Evolutionary conservation across 129 eudicot genomes (phyloP), one percentile per base, ranked within the genome.

Genomic region (Scalesia atractyloides): DNA sequence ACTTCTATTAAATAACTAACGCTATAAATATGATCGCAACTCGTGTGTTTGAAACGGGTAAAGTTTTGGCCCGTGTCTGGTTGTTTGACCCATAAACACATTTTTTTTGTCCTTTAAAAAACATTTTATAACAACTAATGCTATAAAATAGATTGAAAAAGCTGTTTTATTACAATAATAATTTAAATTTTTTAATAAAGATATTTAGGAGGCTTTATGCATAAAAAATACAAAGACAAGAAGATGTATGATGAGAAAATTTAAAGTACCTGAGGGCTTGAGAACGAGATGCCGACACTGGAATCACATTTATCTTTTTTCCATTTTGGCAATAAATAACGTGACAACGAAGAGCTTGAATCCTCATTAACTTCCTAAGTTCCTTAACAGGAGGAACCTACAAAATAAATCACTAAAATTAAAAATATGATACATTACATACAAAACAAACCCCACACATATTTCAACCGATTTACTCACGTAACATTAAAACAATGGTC

Each of bases 331-430:
- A 95, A 84, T 83, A 86, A 70, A 95, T 75, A 75, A 80, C 86
- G 73, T 88, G 97, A 68, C 99, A 95, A 59, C 97, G 96, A 33
- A 95, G 97, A 72, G 97, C 99, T 74, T 95, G 99, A 69, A 95
- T 95, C 79, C 99, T 81, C 97, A 90, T 88, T 33, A 82, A 36
- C 81, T 95, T 91, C 73, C 96, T 86, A 46, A 95, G 69, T 79
- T 95, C 99, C 86, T 86, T 95, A 7, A 85, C 86, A 36, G 99
- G 96, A 72, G 96, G 91, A 83, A 85, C 85, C 99, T 95, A 85
- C 73, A 86, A 76, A 80, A 33, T 41, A 11, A 54, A 57, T 43
- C 61, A 56, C 64, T 34, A 51, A 63, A 47, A 68, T 72, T 37
- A 41, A 15, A 60, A 15, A 76, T 4, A 76, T 22, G 39, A 43